Conservation (phyloP, 768 basidiomycete species). For the Exidia glandulosa region DNA sequence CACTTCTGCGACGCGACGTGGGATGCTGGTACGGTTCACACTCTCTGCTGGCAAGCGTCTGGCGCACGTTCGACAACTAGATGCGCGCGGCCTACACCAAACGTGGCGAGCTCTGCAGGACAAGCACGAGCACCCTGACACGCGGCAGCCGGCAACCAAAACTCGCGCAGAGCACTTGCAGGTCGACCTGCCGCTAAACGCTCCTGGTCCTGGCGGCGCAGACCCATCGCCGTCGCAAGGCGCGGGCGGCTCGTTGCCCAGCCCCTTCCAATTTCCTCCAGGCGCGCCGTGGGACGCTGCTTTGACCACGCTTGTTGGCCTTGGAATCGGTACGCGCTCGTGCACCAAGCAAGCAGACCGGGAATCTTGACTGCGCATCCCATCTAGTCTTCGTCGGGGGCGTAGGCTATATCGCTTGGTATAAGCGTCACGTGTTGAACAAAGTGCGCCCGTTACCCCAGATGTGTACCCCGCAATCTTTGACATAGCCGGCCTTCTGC, state of each 20-base stretch:
- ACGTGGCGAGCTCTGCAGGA: not conserved
- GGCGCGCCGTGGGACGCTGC: conserved; percentile 31
- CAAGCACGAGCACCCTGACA: not conserved
- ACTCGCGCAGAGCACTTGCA: not conserved
- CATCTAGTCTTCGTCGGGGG: conserved; percentile 56
- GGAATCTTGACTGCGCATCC: not conserved
- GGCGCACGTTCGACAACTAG: not conserved
- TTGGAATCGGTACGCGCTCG: conserved; percentile 39
- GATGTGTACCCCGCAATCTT: no score
- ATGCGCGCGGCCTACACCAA: not conserved
- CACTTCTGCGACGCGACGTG: no score
- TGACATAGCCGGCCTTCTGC: not conserved
- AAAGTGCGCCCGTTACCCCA: conserved; percentile 38
- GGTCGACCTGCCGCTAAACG: not conserved
- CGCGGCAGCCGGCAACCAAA: not conserved
- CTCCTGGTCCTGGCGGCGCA: not conserved
- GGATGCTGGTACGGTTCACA: no score
- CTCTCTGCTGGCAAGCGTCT: not conserved
- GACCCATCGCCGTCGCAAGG: not conserved
- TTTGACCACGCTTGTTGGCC: conserved; percentile 48
- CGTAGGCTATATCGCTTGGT: conserved; percentile 62
- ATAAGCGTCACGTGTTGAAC: conserved; percentile 70
- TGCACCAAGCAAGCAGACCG: not conserved
- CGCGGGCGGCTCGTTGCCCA: not conserved
- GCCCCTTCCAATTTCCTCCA: not conserved